phyloP scores from a whole-genome alignment of 257 asterid genomes.

The Gentiana straminea region DNA sequence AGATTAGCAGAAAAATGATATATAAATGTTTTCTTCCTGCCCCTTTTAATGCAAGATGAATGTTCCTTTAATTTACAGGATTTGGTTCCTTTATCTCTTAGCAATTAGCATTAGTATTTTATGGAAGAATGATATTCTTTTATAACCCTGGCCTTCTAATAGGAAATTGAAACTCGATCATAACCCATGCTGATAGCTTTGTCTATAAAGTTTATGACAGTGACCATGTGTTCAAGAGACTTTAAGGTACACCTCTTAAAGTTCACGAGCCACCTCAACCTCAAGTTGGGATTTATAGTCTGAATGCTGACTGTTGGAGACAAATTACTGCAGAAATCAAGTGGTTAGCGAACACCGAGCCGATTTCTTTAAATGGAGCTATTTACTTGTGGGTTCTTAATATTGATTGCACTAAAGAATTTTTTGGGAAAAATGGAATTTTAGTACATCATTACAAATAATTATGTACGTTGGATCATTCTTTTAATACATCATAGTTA shows the following conservation, averaged over 20 bases:
- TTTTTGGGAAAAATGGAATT: too few relatives aligned
- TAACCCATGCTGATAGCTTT: constrained; percentile 5
- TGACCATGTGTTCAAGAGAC: constrained; percentile 1
- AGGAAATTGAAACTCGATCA: constrained; percentile 2
- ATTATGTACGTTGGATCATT: too few relatives aligned
- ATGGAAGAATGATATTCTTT: background rate
- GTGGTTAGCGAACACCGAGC: background rate
- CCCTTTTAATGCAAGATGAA: too few relatives aligned
- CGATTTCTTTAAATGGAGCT: constrained; percentile 10
- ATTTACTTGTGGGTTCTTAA: constrained; percentile 6
- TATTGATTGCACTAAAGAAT: background rate
- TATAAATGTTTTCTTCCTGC: too few relatives aligned
- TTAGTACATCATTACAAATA: too few relatives aligned
- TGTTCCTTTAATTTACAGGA: too few relatives aligned
- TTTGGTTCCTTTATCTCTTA: too few relatives aligned
- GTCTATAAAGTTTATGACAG: constrained; percentile 6
- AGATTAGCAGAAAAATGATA: too few relatives aligned
- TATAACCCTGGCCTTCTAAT: background rate
- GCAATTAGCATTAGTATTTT: too few relatives aligned
- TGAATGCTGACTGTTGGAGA: too few relatives aligned
- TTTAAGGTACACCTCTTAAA: constrained; percentile 5
- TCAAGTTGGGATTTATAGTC: constrained; percentile 9
- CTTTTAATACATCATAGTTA: too few relatives aligned
- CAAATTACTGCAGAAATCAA: background rate
- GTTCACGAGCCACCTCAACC: background rate